Conservation (phyloP, 2,329 filamentous ascomycete genomes). For the Fusarium anthophilum region DNA sequence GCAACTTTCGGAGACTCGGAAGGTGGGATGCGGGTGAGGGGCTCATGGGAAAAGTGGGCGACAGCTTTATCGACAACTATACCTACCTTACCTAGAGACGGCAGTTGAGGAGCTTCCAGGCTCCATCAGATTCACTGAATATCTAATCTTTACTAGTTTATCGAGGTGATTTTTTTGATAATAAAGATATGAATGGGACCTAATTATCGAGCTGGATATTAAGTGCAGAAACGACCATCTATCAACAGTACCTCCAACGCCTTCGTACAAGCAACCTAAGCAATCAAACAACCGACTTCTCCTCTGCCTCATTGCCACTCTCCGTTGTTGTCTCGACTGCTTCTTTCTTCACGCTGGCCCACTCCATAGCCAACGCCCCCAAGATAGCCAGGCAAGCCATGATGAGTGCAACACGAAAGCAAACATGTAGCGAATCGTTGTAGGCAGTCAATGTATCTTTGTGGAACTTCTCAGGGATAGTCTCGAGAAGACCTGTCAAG, state of each 20-base stretch:
- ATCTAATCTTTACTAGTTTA: neutral
- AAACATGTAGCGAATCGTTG: slow-evolving; percentile 61
- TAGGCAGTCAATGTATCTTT: slow-evolving; percentile 54
- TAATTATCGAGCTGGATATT: neutral
- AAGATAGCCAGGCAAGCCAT: slow-evolving; percentile 59
- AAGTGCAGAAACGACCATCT: neutral
- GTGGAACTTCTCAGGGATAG: slow-evolving; percentile 5
- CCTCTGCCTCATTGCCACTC: neutral
- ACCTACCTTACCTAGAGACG: neutral
- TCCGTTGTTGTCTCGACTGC: neutral
- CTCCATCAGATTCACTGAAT: neutral
- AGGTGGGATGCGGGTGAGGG: slow-evolving; percentile 21
- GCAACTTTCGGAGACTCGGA: slow-evolving; percentile 29
- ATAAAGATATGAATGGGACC: neutral
- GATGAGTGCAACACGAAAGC: slow-evolving; percentile 66
- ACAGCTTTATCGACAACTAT: slow-evolving; percentile 29
- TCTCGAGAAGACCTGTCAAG: slow-evolving; percentile 2
- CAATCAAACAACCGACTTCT: neutral
- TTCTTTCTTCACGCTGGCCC: slow-evolving; percentile 1
- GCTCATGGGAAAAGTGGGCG: slow-evolving; percentile 30
- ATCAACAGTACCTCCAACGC: neutral
- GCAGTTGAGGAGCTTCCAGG: neutral
- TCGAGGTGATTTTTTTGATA: neutral
- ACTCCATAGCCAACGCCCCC: slow-evolving; percentile 46
- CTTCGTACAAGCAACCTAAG: neutral